Evolutionary conservation across 2,329 filamentous ascomycete genomes (phyloP), one percentile per base, ranked within the genome.

Genomic region (Alternaria tenuissima): DNA sequence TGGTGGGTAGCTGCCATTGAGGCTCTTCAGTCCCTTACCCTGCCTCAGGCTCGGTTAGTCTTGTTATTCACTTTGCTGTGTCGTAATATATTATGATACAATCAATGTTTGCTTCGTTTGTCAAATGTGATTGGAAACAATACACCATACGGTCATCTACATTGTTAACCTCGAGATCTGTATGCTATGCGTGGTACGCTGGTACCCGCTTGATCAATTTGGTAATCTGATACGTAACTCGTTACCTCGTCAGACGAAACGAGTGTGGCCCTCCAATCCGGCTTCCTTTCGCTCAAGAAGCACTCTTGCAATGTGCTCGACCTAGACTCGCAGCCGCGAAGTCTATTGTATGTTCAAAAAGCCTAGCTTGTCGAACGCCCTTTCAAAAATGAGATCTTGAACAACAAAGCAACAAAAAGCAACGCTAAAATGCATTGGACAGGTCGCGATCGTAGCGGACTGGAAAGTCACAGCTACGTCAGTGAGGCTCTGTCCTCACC

Each of bases 401-500:
- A 41, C 26, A 32, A 16, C 12, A 43, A 34, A 54, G 48, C 18
- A 56, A 43, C 14, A 36, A 44, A 52, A 59, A 36, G 20, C n/a
- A 52, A 47, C 22, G 38, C 55, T 46, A 42, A 42, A 51, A 51
- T 52, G 57, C 41, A 52, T 57, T 52, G 53, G 41, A 60, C 53
- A 52, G 57, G 34, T 52, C 47, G 48, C 38, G 41, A 52, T 51
- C 47, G 42, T 53, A 49, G 38, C 34, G 42, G 47, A 56, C 32
- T 28, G 22, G 8, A 39, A 26, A 44, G 48, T 53, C 57, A 22
- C 42, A 61, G 47, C 36, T 47, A 58, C 30, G 48, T 44, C 44
- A 48, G 59, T 53, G 34, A 57, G 53, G 47, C 53, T 57, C 53
- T 57, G 47, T 47, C 57, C 49, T 55, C 51, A 41, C 30, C 49